Percentiles rank a stretch among this genome's conserved stretches.
Evolutionary conservation across 1,284 basidiomycete species (phyloP).

Genomic region (Trichosporon ovoides): DNA sequence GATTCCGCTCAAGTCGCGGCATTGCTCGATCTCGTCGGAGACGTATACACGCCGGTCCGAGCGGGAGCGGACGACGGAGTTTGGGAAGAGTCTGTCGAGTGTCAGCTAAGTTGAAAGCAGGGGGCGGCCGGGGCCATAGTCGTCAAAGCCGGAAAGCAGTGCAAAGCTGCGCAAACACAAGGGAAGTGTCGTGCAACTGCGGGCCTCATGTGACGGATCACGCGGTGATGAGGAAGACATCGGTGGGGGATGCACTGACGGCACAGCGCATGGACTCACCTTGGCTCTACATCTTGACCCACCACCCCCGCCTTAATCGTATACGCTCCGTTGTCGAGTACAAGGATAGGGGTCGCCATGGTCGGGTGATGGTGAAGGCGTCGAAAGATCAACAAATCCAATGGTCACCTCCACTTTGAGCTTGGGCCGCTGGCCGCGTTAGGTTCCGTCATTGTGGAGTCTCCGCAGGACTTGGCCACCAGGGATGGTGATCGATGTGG

Average conservation of each 20-base stretch:
- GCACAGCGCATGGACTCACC: conserved; percentile 22
- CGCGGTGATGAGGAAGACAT: too few species aligned
- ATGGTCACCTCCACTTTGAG: background rate
- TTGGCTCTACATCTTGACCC: conserved; percentile 39
- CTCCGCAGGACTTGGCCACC: too few species aligned
- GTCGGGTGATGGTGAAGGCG: background rate
- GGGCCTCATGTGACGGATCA: too few species aligned
- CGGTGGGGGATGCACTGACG: too few species aligned
- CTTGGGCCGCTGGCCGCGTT: background rate
- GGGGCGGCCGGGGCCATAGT: background rate
- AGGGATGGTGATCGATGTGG: too few species aligned
- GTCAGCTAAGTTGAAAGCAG: conserved; percentile 4
- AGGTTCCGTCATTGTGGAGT: too few species aligned
- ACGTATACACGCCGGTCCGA: conserved; percentile 71
- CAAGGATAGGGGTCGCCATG: conserved; percentile 52
- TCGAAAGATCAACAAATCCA: background rate
- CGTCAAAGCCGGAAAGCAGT: too few species aligned
- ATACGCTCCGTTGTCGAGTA: conserved; percentile 80
- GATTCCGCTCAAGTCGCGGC: conserved; percentile 69
- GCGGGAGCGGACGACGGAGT: conserved; percentile 73
- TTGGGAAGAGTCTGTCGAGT: conserved; percentile 60
- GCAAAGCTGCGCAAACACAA: background rate
- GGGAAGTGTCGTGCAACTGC: background rate
- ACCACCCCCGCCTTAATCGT: conserved; percentile 69
- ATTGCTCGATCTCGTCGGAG: conserved; percentile 70